Evolutionary conservation across 192 early-diverging fungal species (phyloP), one percentile per base, ranked within the genome.

Genomic region (Coemansia sp.): DNA sequence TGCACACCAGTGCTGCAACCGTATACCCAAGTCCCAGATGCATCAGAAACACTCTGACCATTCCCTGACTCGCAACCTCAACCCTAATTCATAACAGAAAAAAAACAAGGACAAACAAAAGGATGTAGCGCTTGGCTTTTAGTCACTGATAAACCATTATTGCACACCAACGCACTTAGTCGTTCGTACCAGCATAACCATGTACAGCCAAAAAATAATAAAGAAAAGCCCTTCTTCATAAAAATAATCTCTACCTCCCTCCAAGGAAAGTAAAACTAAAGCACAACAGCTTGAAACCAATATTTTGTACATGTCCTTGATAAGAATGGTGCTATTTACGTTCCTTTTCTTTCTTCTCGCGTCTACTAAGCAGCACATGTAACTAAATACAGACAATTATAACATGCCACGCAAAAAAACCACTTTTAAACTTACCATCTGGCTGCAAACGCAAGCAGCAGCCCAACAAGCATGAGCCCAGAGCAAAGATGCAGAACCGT

Each of bases 21-120:
- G 67, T 60, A 54, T 76, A 81, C 40, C 58, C 74, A 32, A 68
- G 39, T 11, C 63, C 79, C 58, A 68, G 40, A 64, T 81, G 79
- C 39, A 45, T 64, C 54, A 81, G 61, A 42, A 76, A 81, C 49
- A 60, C 45, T 18, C 66, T 73, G 16, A 66, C 58, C 51, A 71
- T 64, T 11, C 67, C 65, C 39, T 62, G 63, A 42, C 66, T 49
- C 21, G 63, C 64, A 10, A 45, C 54, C 32, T 75, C 70, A n/a
- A 81, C 68, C 78, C 78, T 81, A 36, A 47, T 46, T 18, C 39
- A 19, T 9, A 16, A 6, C 8, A 37, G 39, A 11, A 36, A 57
- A 54, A 37, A 0, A 8, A 32, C 26, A 37, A 56, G n/a, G 4
- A 7, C 43, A 62, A 21, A 16, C 45, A 26, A 32, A 32, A 32